Base-by-base conservation (phyloP, 331 rosid genomes). In the Quercus phellos region DNA sequence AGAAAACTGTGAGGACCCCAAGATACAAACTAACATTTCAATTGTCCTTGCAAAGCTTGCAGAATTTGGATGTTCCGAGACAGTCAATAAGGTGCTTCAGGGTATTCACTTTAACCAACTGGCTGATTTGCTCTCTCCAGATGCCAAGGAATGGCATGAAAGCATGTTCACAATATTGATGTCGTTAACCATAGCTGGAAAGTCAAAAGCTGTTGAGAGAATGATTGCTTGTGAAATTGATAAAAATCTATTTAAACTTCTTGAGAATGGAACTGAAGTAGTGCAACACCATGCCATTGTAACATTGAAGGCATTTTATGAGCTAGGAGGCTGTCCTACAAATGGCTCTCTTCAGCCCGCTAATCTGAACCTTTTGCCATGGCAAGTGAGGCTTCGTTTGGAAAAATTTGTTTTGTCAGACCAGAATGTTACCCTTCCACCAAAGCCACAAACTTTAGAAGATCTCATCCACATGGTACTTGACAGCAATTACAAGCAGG, bases 111-210 rank as follows among this genome's bases (percentile, higher is more conserved):
- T 75, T 35, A 30, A 51, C 43, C 80, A 43, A 50, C 29, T 81
- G 70, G 77, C 74, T 18, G 77, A 32, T 53, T 76, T 76, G 69
- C 84, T 75, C 51, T 70, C 84, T 34, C 84, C 74, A 58, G 68
- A 76, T 59, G 43, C 63, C n/a, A 69, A 81, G 77, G 77, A 81
- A 51, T 81, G 84, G 84, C 80, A 81, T 26, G 84, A 75, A 54
- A 75, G 77, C 69, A 42, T 81, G 58, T 76, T 76, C 76, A 75
- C 80, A 32, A 56, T 81, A 70, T 64, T 81, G 58, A 75, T 70
- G 61, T 81, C 80, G 1, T 63, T 81, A 77, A 26, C 29, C 60
- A 81, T 70, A 78, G 80, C 77, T 12, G 77, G 84, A 5, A 81
- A 81, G 72, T 75, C 73, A 50, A 81, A 70, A 71, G 84, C 80